These are phyloP conservation scores for Cicer cuneatum DNA, from an alignment of 306 rosid species.

Conservation along the genomic window DNA sequence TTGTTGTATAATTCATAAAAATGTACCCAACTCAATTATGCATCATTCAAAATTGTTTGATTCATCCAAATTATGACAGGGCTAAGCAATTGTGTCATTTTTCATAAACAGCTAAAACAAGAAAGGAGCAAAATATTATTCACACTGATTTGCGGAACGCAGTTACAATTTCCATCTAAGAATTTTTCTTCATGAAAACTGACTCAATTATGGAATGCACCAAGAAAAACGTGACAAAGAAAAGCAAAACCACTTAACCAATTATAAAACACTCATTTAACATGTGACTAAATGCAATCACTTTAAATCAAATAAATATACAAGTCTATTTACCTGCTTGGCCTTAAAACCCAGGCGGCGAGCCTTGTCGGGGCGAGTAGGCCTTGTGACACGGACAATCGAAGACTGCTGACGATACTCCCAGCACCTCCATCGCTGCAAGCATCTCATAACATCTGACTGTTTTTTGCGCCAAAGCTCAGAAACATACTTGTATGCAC, in stretches of 20 bases:
- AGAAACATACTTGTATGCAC: constrained; percentile 90
- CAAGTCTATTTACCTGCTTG: constrained; percentile 72
- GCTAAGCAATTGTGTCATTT: background rate
- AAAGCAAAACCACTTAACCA: background rate
- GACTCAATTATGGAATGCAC: background rate
- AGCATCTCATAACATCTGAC: constrained; percentile 83
- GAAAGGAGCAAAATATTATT: background rate
- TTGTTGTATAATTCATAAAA: no score
- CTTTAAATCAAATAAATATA: background rate
- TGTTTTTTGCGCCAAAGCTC: constrained; percentile 98
- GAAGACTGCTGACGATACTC: constrained; percentile 98
- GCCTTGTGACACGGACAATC: constrained; percentile 79
- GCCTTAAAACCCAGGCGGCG: constrained; percentile 94
- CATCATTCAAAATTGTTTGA: background rate
- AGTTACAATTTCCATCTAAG: background rate
- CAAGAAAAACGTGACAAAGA: background rate
- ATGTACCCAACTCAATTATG: background rate
- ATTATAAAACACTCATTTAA: background rate
- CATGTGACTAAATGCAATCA: no score
- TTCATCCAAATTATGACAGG: background rate
- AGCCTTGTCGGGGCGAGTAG: constrained; percentile 95
- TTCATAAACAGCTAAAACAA: background rate
- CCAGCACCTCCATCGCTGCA: constrained; percentile 96
- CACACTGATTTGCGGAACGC: no score
- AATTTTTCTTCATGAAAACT: background rate